Percentiles rank a stretch among this genome's conserved stretches.
These are phyloP conservation scores for Penicillium psychrosexuale DNA, from an alignment of 2,329 filamentous ascomycete species.

Conservation along the genomic window DNA sequence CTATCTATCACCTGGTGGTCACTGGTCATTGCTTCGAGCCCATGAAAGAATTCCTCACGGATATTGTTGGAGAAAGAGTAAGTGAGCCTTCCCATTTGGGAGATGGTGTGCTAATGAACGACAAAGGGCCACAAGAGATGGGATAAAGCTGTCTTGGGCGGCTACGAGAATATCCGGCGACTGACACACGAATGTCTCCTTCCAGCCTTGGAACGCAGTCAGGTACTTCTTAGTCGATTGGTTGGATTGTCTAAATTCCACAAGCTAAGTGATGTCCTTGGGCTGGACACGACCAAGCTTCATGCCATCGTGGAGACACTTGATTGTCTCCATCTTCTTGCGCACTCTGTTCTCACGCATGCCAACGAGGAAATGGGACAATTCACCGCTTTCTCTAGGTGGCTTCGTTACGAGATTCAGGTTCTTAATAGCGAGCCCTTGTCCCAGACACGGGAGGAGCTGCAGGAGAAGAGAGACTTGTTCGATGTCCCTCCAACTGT, in stretches of 20 bases:
- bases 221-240: constrained; percentile 76
- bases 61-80: constrained; percentile 76
- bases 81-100: constrained; percentile 24
- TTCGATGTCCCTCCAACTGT: constrained; percentile 72
- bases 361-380: constrained; percentile 74
- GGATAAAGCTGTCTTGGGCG: constrained; percentile 80
- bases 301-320: constrained; percentile 64
- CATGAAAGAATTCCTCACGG: constrained; percentile 83
- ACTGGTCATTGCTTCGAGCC: constrained; percentile 75
- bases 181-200: constrained; percentile 84
- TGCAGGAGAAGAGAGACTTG: constrained; percentile 71
- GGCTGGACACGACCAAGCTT: constrained; percentile 63
- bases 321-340: constrained; percentile 70
- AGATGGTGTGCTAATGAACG: constrained; percentile 6
- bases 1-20: constrained; percentile 77
- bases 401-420: constrained; percentile 82
- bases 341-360: constrained; percentile 68
- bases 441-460: constrained; percentile 62
- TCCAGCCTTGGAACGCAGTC: constrained; percentile 79
- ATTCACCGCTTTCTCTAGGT: constrained; percentile 74
- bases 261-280: constrained; percentile 62
- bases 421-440: constrained; percentile 64
- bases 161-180: constrained; percentile 72
- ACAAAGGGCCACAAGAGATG: constrained; percentile 82
- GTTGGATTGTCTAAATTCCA: constrained; percentile 80